Evolutionary conservation across 345 rosid species (phyloP), one percentile per base, ranked within the genome.

Genomic region (Alliaria petiolata): DNA sequence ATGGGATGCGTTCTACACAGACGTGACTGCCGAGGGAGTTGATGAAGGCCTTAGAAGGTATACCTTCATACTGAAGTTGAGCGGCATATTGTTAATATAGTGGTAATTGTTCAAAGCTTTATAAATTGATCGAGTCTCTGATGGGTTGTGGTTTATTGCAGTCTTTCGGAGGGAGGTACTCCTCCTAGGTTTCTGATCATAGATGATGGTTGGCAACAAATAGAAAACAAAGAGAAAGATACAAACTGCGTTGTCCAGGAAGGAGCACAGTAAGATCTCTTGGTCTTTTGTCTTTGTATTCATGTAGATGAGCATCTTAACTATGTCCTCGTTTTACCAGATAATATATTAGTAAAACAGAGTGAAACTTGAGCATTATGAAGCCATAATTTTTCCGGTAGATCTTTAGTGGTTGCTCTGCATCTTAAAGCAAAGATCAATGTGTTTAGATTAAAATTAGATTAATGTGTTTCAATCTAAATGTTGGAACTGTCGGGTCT

Each of bases 1-100:
- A n/a, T 95, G 99, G 99, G 98, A 95, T 73, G 99, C 99, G 12
- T 95, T 89, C 78, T 95, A 95, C 80, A 89, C 96, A 19, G 96
- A 95, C 39, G 98, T 91, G 76, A 95, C 98, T 14, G 97, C 99
- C 0, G 96, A 91, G 76, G 99, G 97, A 34, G 98, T 91, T 40
- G 84, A 88, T 63, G 88, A 91, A 68, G 99, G 99, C 61, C 98
- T 95, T 60, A 85, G 59, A 76, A 91, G 99, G 99, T 91, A 80
- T 2, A 64, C 47, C 52, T 12, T 22, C 22, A 47, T 69, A 53
- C 67, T 38, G 60, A 49, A 51, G 6, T 16, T 55, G 30, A 65
- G 52, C 1, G 0, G 7, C 58, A 10, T 38, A 12, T 38, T 38
- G 15, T 33, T 59, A 14, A 5, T 13, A 3, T 38, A 30, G 8